phyloP scores from a whole-genome alignment of 805 yeast species.

The Schwanniomyces pseudopolymorphus region DNA sequence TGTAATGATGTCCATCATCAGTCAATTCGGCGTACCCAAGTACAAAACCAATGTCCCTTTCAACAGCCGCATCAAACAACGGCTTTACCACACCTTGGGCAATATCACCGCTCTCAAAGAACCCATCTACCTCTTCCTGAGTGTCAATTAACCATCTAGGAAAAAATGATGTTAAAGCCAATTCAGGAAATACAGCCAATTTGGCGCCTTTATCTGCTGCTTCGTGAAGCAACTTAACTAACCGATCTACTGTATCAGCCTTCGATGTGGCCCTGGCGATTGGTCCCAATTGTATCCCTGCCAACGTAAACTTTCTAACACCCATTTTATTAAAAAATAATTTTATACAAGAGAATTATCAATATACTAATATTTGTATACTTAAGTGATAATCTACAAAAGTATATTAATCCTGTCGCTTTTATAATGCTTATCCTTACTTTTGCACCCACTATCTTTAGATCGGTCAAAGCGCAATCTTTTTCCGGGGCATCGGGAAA shows the following conservation, averaged over 20 bases:
- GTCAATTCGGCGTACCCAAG: conserved; percentile 40
- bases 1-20: conserved; percentile 34
- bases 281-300: conserved; percentile 35
- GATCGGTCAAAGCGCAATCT: no score
- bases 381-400: no score
- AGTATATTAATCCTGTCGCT: no score
- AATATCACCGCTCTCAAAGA: conserved; percentile 35
- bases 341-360: no score
- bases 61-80: conserved; percentile 29
- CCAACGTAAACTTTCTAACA: conserved; percentile 25
- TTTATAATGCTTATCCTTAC: no score
- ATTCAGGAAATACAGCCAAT: conserved; percentile 36
- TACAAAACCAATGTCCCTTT: conserved; percentile 25
- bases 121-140: conserved; percentile 33
- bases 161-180: conserved; percentile 35
- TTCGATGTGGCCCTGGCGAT: conserved; percentile 28
- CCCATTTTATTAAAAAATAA: neutral
- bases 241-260: conserved; percentile 26
- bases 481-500: no score
- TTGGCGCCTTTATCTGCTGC: conserved; percentile 29
- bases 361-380: no score
- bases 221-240: conserved; percentile 24
- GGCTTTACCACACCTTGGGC: conserved; percentile 24
- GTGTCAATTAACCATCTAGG: conserved; percentile 34
- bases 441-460: no score